Evolutionary conservation across 2,329 filamentous ascomycete species (phyloP).

Genomic region (Diaporthe citri): DNA sequence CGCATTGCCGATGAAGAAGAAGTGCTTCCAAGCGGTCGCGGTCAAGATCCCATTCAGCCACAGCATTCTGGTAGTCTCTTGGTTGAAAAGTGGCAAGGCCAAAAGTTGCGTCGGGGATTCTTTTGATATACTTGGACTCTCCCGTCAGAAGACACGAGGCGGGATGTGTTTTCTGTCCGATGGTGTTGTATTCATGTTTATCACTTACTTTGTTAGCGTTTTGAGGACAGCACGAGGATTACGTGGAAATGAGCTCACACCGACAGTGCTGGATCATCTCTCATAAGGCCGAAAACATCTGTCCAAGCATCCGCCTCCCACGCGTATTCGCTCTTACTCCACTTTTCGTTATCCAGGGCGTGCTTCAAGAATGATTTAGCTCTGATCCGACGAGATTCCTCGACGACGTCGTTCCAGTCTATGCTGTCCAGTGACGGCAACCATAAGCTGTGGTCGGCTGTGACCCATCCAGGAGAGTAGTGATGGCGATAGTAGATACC

Average conservation of each 20-base stretch:
- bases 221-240: background rate
- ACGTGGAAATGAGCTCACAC: background rate
- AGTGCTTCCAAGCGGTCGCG: background rate
- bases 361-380: background rate
- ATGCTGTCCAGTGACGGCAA: background rate
- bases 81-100: background rate
- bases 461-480: slow-evolving; percentile 5
- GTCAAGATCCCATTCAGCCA: background rate
- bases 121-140: background rate
- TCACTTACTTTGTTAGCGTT: background rate
- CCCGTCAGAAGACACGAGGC: background rate
- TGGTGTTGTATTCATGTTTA: background rate
- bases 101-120: background rate
- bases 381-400: background rate
- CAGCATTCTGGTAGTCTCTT: background rate
- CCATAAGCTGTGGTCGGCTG: background rate
- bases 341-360: background rate
- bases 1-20: background rate
- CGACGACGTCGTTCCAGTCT: background rate
- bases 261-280: background rate
- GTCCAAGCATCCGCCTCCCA: slow-evolving; percentile 2
- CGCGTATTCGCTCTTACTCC: background rate
- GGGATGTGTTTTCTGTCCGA: background rate
- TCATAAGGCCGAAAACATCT: background rate
- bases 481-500: background rate